phyloP scores from a whole-genome alignment of 148 eudicot genomes.

The Fagopyrum tataricum region DNA sequence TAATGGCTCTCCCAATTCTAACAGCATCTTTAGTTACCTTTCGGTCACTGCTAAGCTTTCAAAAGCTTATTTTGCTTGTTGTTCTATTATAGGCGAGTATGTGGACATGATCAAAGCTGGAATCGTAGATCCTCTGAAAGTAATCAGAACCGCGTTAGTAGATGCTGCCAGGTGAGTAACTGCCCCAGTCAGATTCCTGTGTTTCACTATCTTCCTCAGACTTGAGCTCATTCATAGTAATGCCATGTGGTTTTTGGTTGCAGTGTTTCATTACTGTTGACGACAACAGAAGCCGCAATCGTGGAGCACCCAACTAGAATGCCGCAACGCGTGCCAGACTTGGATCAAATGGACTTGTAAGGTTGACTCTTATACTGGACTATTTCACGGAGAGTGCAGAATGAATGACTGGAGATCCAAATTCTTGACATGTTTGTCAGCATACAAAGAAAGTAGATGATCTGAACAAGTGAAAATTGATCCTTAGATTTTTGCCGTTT shows the following conservation, averaged over 20 bases:
- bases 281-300: conserved; percentile 69
- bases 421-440: background rate
- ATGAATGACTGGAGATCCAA: background rate
- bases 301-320: conserved; percentile 48
- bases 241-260: background rate
- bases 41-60: background rate
- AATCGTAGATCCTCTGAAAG: conserved; percentile 93
- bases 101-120: conserved; percentile 88
- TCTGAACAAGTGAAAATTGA: background rate
- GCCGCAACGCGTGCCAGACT: conserved; percentile 62
- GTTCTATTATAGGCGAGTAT: conserved; percentile 48
- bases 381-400: background rate
- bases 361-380: background rate
- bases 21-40: no score
- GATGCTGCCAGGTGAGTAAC: conserved; percentile 89
- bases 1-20: no score
- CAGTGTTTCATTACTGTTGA: conserved; percentile 77
- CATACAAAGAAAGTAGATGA: background rate
- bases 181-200: background rate
- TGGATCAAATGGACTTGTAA: conserved; percentile 55
- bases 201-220: background rate
- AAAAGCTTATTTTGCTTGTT: background rate
- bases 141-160: conserved; percentile 76
- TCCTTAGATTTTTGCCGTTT: background rate
- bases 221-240: background rate